These are phyloP conservation scores for Jaminaea rosea DNA, from an alignment of 1,284 basidiomycete species.

Conservation along the genomic window DNA sequence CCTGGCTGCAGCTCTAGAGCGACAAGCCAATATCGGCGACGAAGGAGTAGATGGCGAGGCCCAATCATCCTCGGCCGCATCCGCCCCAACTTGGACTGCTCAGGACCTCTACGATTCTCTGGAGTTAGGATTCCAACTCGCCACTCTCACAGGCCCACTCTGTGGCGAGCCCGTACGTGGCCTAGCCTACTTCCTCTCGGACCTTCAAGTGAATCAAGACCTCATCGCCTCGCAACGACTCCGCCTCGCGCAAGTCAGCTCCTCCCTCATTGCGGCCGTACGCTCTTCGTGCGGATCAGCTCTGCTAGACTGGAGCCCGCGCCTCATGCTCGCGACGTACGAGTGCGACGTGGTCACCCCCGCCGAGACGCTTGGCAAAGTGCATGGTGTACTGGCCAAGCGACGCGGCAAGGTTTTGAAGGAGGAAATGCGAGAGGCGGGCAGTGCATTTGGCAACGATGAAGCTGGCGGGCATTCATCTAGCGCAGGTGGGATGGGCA, in stretches of 20 bases:
- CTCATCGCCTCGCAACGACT: constrained; percentile 35
- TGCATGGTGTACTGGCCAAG: constrained; percentile 87
- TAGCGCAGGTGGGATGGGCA: constrained; percentile 88
- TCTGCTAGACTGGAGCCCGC: constrained; percentile 91
- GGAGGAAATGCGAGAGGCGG: constrained; percentile 98
- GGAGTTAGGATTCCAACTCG: constrained; percentile 90
- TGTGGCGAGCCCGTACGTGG: constrained; percentile 93
- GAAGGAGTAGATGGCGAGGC: constrained; percentile 8
- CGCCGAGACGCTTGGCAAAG: constrained; percentile 92
- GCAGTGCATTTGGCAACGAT: no score
- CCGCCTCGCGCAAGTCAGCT: constrained; percentile 65
- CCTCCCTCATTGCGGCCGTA: constrained; percentile 77
- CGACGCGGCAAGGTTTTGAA: constrained; percentile 82
- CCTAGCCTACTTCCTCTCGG: constrained; percentile 81
- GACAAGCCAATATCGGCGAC: not conserved
- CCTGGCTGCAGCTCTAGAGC: not conserved
- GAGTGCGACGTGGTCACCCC: constrained; percentile 97
- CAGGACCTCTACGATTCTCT: constrained; percentile 50
- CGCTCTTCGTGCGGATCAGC: constrained; percentile 81
- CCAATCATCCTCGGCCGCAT: not conserved
- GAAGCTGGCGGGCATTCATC: no score
- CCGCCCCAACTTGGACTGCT: constrained; percentile 4
- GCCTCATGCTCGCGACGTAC: constrained; percentile 96
- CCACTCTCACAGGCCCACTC: constrained; percentile 83
- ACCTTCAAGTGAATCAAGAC: constrained; percentile 57